Base-by-base conservation (phyloP, 169 alveolate genomes). In the Plasmodium coatneyi region DNA sequence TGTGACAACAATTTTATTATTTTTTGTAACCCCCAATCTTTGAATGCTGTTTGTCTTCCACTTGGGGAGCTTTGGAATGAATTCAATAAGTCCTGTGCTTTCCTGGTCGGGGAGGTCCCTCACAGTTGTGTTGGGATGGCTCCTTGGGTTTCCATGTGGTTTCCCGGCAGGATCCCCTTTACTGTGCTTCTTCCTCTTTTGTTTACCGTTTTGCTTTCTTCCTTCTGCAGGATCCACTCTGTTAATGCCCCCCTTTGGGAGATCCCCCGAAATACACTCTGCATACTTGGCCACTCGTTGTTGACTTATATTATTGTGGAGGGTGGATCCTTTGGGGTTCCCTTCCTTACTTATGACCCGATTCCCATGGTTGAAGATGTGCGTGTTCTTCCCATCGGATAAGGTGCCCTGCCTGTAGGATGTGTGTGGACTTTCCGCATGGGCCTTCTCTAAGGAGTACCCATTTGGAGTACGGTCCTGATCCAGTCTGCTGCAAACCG, bases 21-120 rank as follows among this genome's bases (percentile, higher is more conserved):
- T 89, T 80, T 56, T 78, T 10, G 94, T 12, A 3, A 89, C 94
- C 9, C 90, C 90, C 9, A 89, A 60, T 89, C 94, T 25, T 22
- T 60, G 60, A 34, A 89, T 89, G 22, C 94, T 89, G 43, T 89
- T 89, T n/a, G 71, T 32, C 46, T 89, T 89, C 94, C 94, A 89
- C n/a, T 89, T 71, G 12, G 94, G 94, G n/a, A 89, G 46, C 36
- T 89, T 79, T 3, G 94, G 94, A 34, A 89, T 46, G 78, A 89
- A 89, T 25, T 89, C 94, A 5, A 89, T 89, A 5, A 89, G 25
- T 56, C 94, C 94, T 1, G 70, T 84, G 70, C 66, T 28, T 1
- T 30, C 30, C 14, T 49, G 70, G 16, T 83, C 10, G n/a, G 34
- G 39, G 7, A 9, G 12, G 14, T 74, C 19, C 28, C 76, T 36